These are phyloP conservation scores for Daldinia childiae DNA, from an alignment of 495 filamentous ascomycete genomes.

Conservation along the genomic window DNA sequence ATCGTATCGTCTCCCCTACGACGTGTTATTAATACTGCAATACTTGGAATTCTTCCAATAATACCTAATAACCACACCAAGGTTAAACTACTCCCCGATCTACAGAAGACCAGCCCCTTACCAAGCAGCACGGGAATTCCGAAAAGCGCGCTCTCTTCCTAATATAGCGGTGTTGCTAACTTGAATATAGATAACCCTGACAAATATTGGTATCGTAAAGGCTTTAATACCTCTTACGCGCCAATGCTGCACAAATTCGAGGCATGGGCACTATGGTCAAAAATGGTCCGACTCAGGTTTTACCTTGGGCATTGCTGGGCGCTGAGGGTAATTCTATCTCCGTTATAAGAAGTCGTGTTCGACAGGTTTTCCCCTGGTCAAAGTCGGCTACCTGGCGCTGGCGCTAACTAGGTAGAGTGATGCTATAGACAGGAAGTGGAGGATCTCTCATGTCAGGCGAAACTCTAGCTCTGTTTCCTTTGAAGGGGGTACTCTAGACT, in stretches of 20 bases:
- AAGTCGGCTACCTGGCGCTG: too few relatives aligned
- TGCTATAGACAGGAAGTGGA: too few relatives aligned
- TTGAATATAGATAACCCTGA: constrained; percentile 54
- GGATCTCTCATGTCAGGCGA: too few relatives aligned
- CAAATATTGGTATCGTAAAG: constrained; percentile 73
- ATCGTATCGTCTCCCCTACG: constrained; percentile 76
- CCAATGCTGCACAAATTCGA: constrained; percentile 62
- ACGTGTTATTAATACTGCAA: constrained; percentile 75
- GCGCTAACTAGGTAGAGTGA: too few relatives aligned
- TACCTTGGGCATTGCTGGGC: too few relatives aligned
- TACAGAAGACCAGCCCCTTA: constrained; percentile 65
- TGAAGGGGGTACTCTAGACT: too few relatives aligned
- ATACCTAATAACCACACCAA: not conserved
- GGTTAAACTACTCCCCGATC: constrained; percentile 38
- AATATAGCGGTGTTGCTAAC: constrained; percentile 45
- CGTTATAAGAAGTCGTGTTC: too few relatives aligned
- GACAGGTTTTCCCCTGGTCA: too few relatives aligned
- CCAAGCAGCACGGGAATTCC: constrained; percentile 76
- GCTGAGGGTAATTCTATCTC: too few relatives aligned
- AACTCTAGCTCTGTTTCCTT: too few relatives aligned
- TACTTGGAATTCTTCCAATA: constrained; percentile 64
- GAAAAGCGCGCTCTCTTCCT: constrained; percentile 51
- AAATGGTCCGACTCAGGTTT: too few relatives aligned
- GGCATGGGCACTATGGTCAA: too few relatives aligned
- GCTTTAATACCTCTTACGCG: constrained; percentile 60